phyloP scores from a whole-genome alignment of 768 basidiomycete species.

The Kwoniella shandongensis region DNA sequence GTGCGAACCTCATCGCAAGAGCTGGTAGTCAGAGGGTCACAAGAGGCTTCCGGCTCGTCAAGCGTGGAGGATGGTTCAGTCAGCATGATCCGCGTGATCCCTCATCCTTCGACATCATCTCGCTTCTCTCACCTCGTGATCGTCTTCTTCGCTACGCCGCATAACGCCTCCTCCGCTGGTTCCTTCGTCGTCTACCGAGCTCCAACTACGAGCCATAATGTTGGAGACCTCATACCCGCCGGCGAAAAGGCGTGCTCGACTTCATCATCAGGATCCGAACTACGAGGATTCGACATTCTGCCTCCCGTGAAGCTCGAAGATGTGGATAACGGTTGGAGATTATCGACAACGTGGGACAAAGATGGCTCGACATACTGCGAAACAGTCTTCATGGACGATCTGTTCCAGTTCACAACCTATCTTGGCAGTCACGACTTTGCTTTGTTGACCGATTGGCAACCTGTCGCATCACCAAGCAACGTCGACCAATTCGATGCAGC shows the following conservation, averaged over 20 bases:
- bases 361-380: conserved; percentile 30
- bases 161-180: conserved; percentile 70
- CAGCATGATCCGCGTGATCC: conserved; percentile 64
- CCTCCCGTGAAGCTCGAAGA: conserved; percentile 21
- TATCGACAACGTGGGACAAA: conserved; percentile 45
- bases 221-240: conserved; percentile 24
- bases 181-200: conserved; percentile 64
- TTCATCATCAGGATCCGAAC: conserved; percentile 51
- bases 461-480: conserved; percentile 19
- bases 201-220: conserved; percentile 10
- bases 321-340: conserved; percentile 33
- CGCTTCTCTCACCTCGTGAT: conserved; percentile 63
- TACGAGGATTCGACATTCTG: conserved; percentile 41
- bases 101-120: conserved; percentile 33
- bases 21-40: conserved; percentile 30
- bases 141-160: conserved; percentile 69
- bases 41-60: conserved; percentile 18
- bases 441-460: conserved; percentile 42
- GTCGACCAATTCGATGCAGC: conserved; percentile 57
- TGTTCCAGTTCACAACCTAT: conserved; percentile 67
- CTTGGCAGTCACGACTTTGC: conserved; percentile 14
- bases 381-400: conserved; percentile 34
- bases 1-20: conserved; percentile 43
- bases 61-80: conserved; percentile 14
- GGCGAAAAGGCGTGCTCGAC: conserved; percentile 29